Conservation (phyloP, 192 early-diverging fungal genomes). For the Pilaira anomala region DNA sequence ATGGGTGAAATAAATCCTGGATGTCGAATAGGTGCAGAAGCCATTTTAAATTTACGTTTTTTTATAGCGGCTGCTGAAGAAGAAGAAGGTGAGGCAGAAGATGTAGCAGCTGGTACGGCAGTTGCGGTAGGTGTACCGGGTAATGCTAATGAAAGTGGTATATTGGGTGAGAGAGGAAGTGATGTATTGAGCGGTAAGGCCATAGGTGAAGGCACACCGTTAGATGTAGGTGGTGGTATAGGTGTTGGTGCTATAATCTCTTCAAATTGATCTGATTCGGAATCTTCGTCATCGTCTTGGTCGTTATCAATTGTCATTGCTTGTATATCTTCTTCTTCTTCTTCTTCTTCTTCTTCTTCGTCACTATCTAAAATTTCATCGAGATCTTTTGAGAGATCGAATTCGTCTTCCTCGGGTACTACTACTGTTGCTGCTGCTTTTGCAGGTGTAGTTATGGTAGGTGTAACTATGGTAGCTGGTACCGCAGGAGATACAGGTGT, state of each 20-base stretch:
- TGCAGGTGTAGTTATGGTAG: no score
- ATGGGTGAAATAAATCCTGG: constrained; percentile 8
- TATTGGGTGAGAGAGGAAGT: background rate
- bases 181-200: background rate
- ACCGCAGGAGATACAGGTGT: no score
- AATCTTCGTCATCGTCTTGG: constrained; percentile 15
- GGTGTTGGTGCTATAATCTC: constrained; percentile 6
- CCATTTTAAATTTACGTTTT: constrained; percentile 27
- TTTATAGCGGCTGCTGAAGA: background rate
- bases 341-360: constrained; percentile 38
- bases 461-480: no score
- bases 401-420: constrained; percentile 38
- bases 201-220: constrained; percentile 9
- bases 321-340: background rate
- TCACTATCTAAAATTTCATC: constrained; percentile 38
- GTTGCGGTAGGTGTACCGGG: constrained; percentile 11
- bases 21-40: constrained; percentile 22
- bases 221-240: background rate
- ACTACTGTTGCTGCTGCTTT: no score
- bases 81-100: background rate
- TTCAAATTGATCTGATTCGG: constrained; percentile 25
- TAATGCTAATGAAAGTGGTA: constrained; percentile 23
- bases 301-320: background rate
- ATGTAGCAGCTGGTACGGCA: background rate
- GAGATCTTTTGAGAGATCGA: constrained; percentile 24